These are phyloP conservation scores for Pezicula carpinea DNA, from an alignment of 2,329 filamentous ascomycete genomes.

Conservation along the genomic window DNA sequence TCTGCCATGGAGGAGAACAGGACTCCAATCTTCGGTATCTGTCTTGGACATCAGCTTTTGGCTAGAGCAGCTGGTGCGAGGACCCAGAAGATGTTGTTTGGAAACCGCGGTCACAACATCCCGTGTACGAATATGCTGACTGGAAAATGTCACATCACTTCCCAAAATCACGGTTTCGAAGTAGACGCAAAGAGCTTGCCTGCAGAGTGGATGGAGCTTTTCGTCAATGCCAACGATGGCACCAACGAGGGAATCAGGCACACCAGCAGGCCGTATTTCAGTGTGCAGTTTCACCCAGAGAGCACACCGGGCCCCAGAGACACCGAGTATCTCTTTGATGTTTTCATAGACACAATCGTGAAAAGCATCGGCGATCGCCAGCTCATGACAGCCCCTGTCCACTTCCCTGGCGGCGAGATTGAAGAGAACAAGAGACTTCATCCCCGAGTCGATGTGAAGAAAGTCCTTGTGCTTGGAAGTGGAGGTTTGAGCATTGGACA, in stretches of 20 bases:
- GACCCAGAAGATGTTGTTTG: constrained; percentile 97
- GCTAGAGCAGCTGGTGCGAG: constrained; percentile 80
- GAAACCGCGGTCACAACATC: constrained; percentile 98
- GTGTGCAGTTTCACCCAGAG: constrained; percentile 98
- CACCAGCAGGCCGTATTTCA: constrained; percentile 82
- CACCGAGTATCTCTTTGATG: constrained; percentile 94
- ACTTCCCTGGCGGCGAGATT: constrained; percentile 79
- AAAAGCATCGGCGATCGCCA: constrained; percentile 63
- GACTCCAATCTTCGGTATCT: constrained; percentile 93
- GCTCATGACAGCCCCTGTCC: constrained; percentile 67
- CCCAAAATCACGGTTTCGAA: constrained; percentile 96
- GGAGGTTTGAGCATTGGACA: constrained; percentile 97
- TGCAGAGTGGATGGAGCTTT: constrained; percentile 83
- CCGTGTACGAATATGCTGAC: constrained; percentile 94
- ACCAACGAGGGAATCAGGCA: constrained; percentile 98
- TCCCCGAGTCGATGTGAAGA: constrained; percentile 82
- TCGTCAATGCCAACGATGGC: constrained; percentile 96
- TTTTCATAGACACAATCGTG: constrained; percentile 84
- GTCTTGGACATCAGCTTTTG: constrained; percentile 88
- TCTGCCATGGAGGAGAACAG: constrained; percentile 71
- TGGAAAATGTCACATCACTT: constrained; percentile 97
- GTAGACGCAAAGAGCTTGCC: constrained; percentile 77
- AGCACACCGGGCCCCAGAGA: constrained; percentile 93
- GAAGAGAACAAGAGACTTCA: constrained; percentile 74
- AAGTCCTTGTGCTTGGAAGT: constrained; percentile 89